These are phyloP conservation scores for Cercospora brassicicola DNA, from an alignment of 2,329 filamentous ascomycete species.

Conservation along the genomic window DNA sequence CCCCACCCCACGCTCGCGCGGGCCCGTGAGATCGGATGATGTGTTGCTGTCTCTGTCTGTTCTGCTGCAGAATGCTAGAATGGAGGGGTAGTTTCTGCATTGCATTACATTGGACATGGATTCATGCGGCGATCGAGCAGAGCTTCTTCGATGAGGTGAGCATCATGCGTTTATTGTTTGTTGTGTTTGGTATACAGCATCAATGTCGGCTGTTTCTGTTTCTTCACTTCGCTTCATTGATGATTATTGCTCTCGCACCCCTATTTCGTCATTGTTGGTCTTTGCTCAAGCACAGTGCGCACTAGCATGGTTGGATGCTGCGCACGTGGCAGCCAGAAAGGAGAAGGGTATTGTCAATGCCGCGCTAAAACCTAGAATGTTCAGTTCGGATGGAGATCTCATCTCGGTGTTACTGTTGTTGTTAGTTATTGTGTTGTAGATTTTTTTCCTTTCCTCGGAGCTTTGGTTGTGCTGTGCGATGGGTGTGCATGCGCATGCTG, in stretches of 20 bases:
- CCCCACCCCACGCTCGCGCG: background rate
- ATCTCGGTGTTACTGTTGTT: background rate
- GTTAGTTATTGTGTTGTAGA: background rate
- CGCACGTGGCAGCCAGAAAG: slow-evolving; percentile 1
- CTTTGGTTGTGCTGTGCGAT: slow-evolving; percentile 1
- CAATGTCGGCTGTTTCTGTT: background rate
- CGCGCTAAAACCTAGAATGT: background rate
- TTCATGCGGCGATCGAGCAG: background rate
- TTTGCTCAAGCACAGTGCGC: background rate
- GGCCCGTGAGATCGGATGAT: background rate
- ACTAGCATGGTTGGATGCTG: background rate
- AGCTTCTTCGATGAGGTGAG: background rate
- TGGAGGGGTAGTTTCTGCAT: background rate
- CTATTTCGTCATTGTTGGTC: background rate
- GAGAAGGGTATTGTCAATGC: background rate
- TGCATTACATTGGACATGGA: background rate
- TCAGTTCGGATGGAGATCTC: background rate
- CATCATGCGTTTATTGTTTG: background rate
- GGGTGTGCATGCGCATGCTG: background rate
- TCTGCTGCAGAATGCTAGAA: background rate
- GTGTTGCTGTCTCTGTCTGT: background rate
- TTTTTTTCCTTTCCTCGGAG: background rate
- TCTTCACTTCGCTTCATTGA: background rate
- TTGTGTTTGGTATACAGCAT: background rate
- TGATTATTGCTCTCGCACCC: background rate